These are phyloP conservation scores for Triticum dicoccoides DNA, from an alignment of 176 grass and related monocot genomes.

Conservation along the genomic window DNA sequence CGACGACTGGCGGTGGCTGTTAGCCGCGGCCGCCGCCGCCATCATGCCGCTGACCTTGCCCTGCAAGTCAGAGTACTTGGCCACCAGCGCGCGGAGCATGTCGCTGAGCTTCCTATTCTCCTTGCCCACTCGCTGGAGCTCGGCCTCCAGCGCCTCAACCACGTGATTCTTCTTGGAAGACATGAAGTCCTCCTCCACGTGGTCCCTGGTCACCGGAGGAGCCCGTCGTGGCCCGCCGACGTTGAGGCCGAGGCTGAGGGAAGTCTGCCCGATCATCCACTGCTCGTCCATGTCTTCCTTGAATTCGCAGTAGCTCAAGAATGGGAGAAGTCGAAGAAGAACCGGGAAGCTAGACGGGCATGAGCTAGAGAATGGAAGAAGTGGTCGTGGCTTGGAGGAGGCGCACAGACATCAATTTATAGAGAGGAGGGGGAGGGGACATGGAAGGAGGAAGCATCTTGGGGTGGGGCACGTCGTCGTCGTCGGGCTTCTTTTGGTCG, in stretches of 20 bases:
- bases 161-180: constrained; percentile 37
- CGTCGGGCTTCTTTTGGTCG: constrained; percentile 13
- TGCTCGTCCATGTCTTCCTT: constrained; percentile 31
- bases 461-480: background rate
- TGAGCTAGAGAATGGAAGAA: background rate
- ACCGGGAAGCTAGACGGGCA: background rate
- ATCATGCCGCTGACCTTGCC: constrained; percentile 44
- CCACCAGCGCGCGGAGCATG: constrained; percentile 43
- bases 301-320: background rate
- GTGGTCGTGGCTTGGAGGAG: background rate
- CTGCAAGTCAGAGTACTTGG: constrained; percentile 53
- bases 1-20: constrained; percentile 12
- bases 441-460: constrained; percentile 21
- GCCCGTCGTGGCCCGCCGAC: constrained; percentile 22
- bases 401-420: constrained; percentile 12
- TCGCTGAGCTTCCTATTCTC: constrained; percentile 69
- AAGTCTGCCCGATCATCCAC: constrained; percentile 38
- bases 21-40: background rate
- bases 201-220: background rate
- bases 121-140: constrained; percentile 51
- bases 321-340: background rate
- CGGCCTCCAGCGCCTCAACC: constrained; percentile 47
- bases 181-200: constrained; percentile 53
- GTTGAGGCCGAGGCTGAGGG: constrained; percentile 38
- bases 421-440: background rate